Evolutionary conservation across 805 yeast genomes (phyloP), one percentile per base, ranked within the genome.

Genomic region (Teunomyces stri): DNA sequence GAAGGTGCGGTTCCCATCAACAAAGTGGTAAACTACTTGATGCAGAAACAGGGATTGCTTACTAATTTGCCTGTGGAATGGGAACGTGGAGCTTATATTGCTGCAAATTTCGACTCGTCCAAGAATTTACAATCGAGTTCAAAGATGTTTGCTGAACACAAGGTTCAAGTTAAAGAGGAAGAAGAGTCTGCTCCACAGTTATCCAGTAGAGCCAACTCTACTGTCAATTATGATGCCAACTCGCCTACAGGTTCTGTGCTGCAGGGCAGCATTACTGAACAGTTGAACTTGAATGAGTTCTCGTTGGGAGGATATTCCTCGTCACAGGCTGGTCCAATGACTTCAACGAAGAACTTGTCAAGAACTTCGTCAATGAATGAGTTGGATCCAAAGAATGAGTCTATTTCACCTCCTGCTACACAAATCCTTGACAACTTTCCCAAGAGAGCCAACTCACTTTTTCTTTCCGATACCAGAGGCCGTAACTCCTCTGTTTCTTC

Each of bases 71-170:
- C 75, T 4, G 57, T 65, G 46, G 79, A 72, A 49, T 74, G 79
- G 79, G 78, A 74, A 44, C 61, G 61, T 33, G 76, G 75, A 4
- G 72, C 76, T 1, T 43, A 60, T 25, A 68, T 73, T 21, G 78
- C 78, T 28, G 75, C 77, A 4, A 65, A 61, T 42, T 55, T 64
- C 44, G 54, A 57, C 37, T 56, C 61, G 22, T 53, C 55, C 11
- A 49, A 49, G 15, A 67, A 64, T 28, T 50, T 67, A 12, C 55
- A 54, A 6, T 44, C 48, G 15, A 66, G 68, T 12, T 51, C 71
- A 3, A 57, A 54, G 42, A 56, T 62, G 36, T 74, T 72, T 58
- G 70, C 71, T 5, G 62, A 63, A 18, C 75, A 70, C 52, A 50
- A 51, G 33, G 47, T 54, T 49, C 44, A 42, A 13, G 40, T 27